Conservation (phyloP, 2,329 filamentous ascomycete genomes). For the Fusarium nodosum region DNA sequence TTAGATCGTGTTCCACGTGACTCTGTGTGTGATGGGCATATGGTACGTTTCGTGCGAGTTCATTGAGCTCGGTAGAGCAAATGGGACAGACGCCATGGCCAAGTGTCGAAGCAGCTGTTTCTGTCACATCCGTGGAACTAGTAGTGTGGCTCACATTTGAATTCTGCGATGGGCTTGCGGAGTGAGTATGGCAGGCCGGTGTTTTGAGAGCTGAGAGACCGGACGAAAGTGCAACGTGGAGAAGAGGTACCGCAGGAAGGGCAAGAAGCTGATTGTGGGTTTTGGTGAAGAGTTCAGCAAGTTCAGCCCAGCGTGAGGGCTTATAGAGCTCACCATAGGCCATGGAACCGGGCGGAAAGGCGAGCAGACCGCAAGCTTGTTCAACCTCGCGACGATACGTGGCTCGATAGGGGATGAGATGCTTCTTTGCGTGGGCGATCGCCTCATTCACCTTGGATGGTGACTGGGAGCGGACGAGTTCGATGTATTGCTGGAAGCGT, state of each 20-base stretch:
- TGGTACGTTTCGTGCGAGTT: conserved; percentile 87
- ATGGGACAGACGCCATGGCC: conserved; percentile 90
- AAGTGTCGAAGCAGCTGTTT: conserved; percentile 58
- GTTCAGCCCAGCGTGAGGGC: conserved; percentile 76
- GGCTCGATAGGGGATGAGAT: conserved; percentile 78
- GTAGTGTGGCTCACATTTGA: conserved; percentile 57
- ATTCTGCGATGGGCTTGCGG: conserved; percentile 14
- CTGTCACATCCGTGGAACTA: conserved; percentile 60
- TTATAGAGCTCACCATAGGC: conserved; percentile 75
- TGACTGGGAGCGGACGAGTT: conserved; percentile 80
- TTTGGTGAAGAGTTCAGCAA: conserved; percentile 83
- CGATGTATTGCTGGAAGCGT: conserved; percentile 93
- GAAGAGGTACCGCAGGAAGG: conserved; percentile 83
- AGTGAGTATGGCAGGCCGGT: conserved; percentile 79
- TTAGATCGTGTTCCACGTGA: conserved; percentile 87
- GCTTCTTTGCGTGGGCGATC: conserved; percentile 84
- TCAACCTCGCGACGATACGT: conserved; percentile 77
- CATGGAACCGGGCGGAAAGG: conserved; percentile 69
- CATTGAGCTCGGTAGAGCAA: conserved; percentile 94
- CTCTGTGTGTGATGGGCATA: conserved; percentile 97
- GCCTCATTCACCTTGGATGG: conserved; percentile 79
- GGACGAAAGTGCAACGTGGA: conserved; percentile 91
- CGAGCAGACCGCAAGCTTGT: conserved; percentile 83
- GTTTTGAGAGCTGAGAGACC: conserved; percentile 97
- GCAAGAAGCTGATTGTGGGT: conserved; percentile 90